phyloP scores from a whole-genome alignment of 805 yeast genomes.

The Starmerella roubikii region DNA sequence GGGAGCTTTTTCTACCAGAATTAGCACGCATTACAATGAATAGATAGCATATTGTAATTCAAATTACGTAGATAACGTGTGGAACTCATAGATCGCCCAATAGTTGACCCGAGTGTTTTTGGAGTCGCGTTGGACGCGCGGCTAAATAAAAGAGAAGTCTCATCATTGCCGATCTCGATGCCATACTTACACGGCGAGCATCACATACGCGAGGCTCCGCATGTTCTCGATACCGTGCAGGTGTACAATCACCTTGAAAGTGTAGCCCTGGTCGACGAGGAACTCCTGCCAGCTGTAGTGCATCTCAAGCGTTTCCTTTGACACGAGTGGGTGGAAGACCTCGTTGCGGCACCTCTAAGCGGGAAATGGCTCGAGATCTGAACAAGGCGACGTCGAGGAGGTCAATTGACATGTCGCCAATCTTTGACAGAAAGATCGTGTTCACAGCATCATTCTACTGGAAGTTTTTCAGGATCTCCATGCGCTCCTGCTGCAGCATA shows the following conservation, averaged over 20 bases:
- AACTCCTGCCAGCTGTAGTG: slow-evolving; percentile 97
- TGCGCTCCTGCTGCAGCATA: slow-evolving; percentile 95
- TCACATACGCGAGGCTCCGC: slow-evolving; percentile 81
- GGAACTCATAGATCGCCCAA: no score
- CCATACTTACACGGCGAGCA: slow-evolving; percentile 83
- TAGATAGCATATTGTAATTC: background rate
- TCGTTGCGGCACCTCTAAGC: slow-evolving; percentile 99
- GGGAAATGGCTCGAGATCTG: slow-evolving; percentile 94
- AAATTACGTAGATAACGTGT: background rate
- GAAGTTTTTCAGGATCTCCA: slow-evolving; percentile 92
- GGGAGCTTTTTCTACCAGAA: no score
- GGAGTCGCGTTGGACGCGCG: no score
- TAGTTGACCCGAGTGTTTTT: slow-evolving; percentile 33
- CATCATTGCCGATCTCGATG: slow-evolving; percentile 89
- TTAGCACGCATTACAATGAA: no score
- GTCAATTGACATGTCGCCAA: slow-evolving; percentile 96
- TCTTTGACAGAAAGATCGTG: slow-evolving; percentile 89
- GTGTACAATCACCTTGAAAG: slow-evolving; percentile 95
- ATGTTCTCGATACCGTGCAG: slow-evolving; percentile 90
- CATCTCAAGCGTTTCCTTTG: slow-evolving; percentile 98
- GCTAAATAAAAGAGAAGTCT: slow-evolving; percentile 49
- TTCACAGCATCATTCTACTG: slow-evolving; percentile 92
- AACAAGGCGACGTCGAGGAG: slow-evolving; percentile 96
- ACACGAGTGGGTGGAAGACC: slow-evolving; percentile 86
- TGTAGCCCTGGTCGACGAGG: slow-evolving; percentile 96